Base-by-base conservation (phyloP, 306 rosid species). In the Acacia melanoxylon region DNA sequence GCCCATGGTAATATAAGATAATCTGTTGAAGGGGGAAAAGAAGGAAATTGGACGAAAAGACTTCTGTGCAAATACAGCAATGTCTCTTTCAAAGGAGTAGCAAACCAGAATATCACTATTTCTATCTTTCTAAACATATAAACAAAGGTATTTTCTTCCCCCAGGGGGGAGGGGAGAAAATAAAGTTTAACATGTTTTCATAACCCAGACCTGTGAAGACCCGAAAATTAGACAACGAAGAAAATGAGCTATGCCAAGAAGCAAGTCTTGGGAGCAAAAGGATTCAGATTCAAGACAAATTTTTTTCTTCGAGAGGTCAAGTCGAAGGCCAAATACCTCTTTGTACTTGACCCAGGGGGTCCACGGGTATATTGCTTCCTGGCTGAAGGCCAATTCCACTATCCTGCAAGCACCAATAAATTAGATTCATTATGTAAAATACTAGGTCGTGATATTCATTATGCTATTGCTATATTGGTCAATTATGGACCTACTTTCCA, bases 271-370 rank as follows among this genome's bases (percentile, higher is more conserved):
- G 29, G 1, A 67, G 12, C 22, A 27, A 74, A 44, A 67, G n/a
- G 68, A 62, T 44, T 78, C 79, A 75, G 33, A 81, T 78, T 76
- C 75, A 67, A 81, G 82, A 79, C 71, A 76, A 78, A 90, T 92
- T 86, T 84, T 82, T 80, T 83, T 74, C 6, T 37, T 37, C 80
- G 42, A 15, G 82, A 68, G 73, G 69, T 62, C 72, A 77, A 40
- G 76, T 61, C 46, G 27, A 77, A 40, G 79, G 82, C 54, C 54
- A 63, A 68, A 52, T 14, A 65, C 40, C 49, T 13, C 54, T 83
- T 29, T 31, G 81, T 22, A 56, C 14, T 85, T 80, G 54, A 73
- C 49, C 84, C 75, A 10, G 70, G 46, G 85, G 69, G 52, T 44
- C 81, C 62, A 16, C 63, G 20, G 46, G 67, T 69, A 51, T 68